Base-by-base conservation (phyloP, 208 protist species). In the Paratrypanosoma confusum region DNA sequence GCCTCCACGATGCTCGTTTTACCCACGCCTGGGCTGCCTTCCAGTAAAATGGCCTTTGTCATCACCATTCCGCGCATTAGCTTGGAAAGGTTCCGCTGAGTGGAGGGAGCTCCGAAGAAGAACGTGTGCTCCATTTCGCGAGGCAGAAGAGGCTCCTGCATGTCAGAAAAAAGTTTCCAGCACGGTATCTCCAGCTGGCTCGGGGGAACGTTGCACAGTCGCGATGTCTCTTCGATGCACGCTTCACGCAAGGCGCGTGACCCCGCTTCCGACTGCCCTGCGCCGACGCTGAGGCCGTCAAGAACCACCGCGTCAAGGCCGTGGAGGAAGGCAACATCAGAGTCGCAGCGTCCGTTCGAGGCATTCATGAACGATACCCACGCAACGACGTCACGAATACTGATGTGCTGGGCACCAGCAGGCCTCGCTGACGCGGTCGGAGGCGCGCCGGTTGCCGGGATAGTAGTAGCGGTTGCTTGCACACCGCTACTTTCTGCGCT, bases 1-100 rank as follows among this genome's bases (percentile, higher is more conserved):
- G 95, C 88, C 47, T 88, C 73, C 14, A 99, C 88, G 4, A 99
- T 89, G 45, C 93, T 96, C 1, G 98, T 99, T 65, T 99, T 99
- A 26, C 97, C 97, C 14, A 99, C 96, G 53, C 96, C 97, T 25
- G 96, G 96, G 50, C 74, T 91, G 32, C 97, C 96, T 66, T 99
- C 97, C 16, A 99, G 64, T 16, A 99, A 78, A 39, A 99, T 87
- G 0, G 98, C 88, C 50, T 96, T 96, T 85, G 71, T 77, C 24
- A 93, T 63, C 24, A 93, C 65, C 47, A 70, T 77, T 23, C 80
- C 79, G 24, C 97, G 81, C 48, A 99, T 72, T 14, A 99, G 64
- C 49, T 97, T 86, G 8, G 92, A 80, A 4, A 98, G 56, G 72
- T 99, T 99, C n/a, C 77, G 66, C 21, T 48, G 53, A 5, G 97